phyloP scores from a whole-genome alignment of 1,139 yeast genomes.

The Pneumocystis wakefieldiae region DNA sequence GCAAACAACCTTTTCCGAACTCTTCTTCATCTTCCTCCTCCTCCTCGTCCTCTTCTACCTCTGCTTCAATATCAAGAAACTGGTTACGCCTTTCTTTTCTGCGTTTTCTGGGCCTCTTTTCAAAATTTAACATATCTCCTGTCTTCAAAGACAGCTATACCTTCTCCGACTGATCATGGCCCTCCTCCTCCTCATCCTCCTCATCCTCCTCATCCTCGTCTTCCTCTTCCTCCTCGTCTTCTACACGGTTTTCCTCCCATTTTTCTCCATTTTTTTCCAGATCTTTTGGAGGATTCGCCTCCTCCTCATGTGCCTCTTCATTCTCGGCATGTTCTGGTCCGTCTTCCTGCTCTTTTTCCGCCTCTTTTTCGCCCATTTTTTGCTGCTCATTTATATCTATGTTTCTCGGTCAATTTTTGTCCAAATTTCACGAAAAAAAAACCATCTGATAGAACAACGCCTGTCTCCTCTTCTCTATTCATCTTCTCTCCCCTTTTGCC shows the following conservation, averaged over 20 bases:
- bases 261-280: constrained; percentile 9
- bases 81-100: constrained; percentile 60
- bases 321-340: neutral
- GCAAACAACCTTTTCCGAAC: constrained; percentile 55
- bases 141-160: constrained; percentile 19
- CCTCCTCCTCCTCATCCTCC: constrained; percentile 21
- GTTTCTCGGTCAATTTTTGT: neutral
- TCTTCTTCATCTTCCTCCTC: constrained; percentile 91
- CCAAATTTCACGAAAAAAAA: neutral
- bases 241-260: constrained; percentile 12
- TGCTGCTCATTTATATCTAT: neutral
- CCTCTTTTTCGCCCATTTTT: neutral
- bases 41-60: constrained; percentile 95
- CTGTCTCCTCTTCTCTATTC: neutral
- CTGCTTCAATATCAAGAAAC: constrained; percentile 97
- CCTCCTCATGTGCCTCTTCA: constrained; percentile 6
- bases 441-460: neutral
- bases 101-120: constrained; percentile 46
- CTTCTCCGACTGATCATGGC: constrained; percentile 13
- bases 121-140: constrained; percentile 34
- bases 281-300: neutral
- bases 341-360: neutral
- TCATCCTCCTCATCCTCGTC: constrained; percentile 20
- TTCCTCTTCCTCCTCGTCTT: constrained; percentile 13
- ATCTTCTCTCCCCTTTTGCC: neutral